A percentile compares a stretch with the other conserved stretches of the same genome.
These are phyloP conservation scores for Helichrysum umbraculigerum DNA, from an alignment of 129 eudicot genomes.

Conservation along the genomic window DNA sequence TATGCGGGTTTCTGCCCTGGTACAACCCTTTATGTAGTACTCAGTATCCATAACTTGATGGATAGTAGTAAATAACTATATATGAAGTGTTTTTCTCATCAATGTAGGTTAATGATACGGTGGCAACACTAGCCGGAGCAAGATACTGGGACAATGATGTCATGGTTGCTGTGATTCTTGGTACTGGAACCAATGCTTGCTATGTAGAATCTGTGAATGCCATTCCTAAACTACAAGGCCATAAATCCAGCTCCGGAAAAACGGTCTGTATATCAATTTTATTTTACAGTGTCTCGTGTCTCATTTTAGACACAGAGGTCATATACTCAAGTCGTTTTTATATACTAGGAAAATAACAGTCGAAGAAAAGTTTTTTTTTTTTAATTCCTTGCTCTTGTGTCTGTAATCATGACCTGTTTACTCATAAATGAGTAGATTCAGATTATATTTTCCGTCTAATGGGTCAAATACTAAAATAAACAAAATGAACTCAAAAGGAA, in stretches of 20 bases:
- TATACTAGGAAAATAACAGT: not conserved
- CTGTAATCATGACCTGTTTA: not conserved
- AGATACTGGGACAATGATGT: conserved; percentile 87
- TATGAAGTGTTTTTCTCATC: conserved; percentile 6
- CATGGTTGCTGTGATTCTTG: conserved; percentile 83
- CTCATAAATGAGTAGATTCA: not conserved
- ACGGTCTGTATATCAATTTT: conserved; percentile 42
- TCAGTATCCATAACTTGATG: not conserved
- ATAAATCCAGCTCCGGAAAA: conserved; percentile 42
- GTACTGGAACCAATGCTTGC: conserved; percentile 94
- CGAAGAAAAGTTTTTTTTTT: not conserved
- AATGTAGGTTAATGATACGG: conserved; percentile 82
- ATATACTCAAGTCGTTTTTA: not conserved
- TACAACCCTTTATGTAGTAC: conserved; percentile 24
- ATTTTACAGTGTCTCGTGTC: conserved; percentile 2
- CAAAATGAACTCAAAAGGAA: not conserved
- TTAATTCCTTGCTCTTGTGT: not conserved
- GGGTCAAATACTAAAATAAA: not conserved
- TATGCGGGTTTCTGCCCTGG: conserved; percentile 88
- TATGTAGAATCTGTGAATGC: conserved; percentile 67
- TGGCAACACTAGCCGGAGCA: conserved; percentile 87
- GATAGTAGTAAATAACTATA: not conserved
- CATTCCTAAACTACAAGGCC: conserved; percentile 56
- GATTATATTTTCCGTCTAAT: not conserved
- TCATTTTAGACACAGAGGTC: not conserved